Percentiles rank a stretch among this genome's conserved stretches.
Conservation (phyloP, 2,329 filamentous ascomycete genomes). For the Colletotrichum costaricense region DNA sequence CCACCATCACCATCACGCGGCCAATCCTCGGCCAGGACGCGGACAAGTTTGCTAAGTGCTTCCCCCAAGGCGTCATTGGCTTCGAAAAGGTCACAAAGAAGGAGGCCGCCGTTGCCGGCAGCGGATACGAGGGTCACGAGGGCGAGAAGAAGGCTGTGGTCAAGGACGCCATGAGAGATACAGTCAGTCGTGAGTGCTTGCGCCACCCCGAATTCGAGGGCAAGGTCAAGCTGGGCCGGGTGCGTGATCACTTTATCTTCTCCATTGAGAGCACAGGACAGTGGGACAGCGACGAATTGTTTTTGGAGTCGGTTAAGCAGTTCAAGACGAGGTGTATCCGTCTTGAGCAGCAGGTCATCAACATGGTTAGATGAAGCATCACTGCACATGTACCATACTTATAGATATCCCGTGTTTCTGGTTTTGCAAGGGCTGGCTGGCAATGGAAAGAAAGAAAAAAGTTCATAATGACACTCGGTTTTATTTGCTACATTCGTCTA, state of each 20-base stretch:
- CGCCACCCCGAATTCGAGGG: slow-evolving; percentile 93
- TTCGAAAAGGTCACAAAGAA: slow-evolving; percentile 77
- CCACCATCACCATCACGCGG: slow-evolving; percentile 83
- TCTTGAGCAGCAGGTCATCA: slow-evolving; percentile 76
- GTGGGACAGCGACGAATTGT: slow-evolving; percentile 92
- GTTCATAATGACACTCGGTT: slow-evolving; percentile 24
- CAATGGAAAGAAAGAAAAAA: slow-evolving; percentile 32
- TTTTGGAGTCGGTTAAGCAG: slow-evolving; percentile 87
- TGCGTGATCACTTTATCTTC: slow-evolving; percentile 98
- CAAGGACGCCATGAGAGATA: slow-evolving; percentile 89
- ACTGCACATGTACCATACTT: slow-evolving; percentile 34
- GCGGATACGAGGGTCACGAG: slow-evolving; percentile 77
- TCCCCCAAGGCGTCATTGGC: slow-evolving; percentile 87
- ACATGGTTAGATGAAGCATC: slow-evolving; percentile 65
- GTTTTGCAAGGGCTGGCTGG: slow-evolving; percentile 30
- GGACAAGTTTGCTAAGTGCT: slow-evolving; percentile 89
- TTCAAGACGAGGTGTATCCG: slow-evolving; percentile 86
- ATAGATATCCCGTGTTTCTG: slow-evolving; percentile 35
- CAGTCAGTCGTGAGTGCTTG: slow-evolving; percentile 91
- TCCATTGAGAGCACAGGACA: slow-evolving; percentile 94
- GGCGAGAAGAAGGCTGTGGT: slow-evolving; percentile 92
- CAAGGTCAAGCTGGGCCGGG: slow-evolving; percentile 92
- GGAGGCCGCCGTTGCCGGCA: slow-evolving; percentile 70
- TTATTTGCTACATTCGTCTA: not conserved
- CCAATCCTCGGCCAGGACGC: slow-evolving; percentile 91